These are phyloP conservation scores for Globisporangium rhizosaccharum DNA, from an alignment of 352 stramenopile species.

Conservation along the genomic window DNA sequence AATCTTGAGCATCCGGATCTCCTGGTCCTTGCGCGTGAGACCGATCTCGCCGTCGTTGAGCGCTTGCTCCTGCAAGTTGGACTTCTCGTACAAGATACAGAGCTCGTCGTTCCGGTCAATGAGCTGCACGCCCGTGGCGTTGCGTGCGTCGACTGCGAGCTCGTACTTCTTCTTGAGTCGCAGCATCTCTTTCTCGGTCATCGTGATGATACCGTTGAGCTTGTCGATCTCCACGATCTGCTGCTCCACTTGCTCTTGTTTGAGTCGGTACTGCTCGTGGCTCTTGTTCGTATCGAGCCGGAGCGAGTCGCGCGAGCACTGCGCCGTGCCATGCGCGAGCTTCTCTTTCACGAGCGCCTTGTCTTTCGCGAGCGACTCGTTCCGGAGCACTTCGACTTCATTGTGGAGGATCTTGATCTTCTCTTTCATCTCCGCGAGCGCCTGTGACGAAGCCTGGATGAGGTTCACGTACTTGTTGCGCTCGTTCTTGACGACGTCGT, in stretches of 20 bases:
- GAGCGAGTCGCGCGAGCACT: constrained; percentile 87
- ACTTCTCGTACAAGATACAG: constrained; percentile 93
- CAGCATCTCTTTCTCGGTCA: constrained; percentile 88
- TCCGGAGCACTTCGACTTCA: constrained; percentile 92
- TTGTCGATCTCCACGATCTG: constrained; percentile 96
- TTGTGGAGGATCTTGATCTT: constrained; percentile 96
- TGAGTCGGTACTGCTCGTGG: constrained; percentile 84
- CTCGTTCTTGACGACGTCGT: constrained; percentile 95
- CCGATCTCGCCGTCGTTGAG: constrained; percentile 77
- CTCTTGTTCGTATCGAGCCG: constrained; percentile 89
- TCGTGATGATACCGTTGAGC: constrained; percentile 91
- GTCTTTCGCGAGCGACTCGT: constrained; percentile 91
- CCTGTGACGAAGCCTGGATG: constrained; percentile 89
- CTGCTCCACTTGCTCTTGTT: constrained; percentile 91
- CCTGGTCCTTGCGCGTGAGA: constrained; percentile 78
- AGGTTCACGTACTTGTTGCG: constrained; percentile 95
- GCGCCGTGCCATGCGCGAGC: constrained; percentile 74
- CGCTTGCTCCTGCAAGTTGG: constrained; percentile 86
- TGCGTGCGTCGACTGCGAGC: constrained; percentile 79
- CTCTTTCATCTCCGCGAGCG: constrained; percentile 94
- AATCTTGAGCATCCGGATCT: constrained; percentile 74
- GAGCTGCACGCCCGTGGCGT: constrained; percentile 88
- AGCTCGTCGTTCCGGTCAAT: constrained; percentile 95
- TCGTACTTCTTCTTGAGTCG: constrained; percentile 92
- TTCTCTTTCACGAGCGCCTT: constrained; percentile 90